Base-by-base conservation (phyloP, 345 rosid species). In the Noccaea bulbosa region DNA sequence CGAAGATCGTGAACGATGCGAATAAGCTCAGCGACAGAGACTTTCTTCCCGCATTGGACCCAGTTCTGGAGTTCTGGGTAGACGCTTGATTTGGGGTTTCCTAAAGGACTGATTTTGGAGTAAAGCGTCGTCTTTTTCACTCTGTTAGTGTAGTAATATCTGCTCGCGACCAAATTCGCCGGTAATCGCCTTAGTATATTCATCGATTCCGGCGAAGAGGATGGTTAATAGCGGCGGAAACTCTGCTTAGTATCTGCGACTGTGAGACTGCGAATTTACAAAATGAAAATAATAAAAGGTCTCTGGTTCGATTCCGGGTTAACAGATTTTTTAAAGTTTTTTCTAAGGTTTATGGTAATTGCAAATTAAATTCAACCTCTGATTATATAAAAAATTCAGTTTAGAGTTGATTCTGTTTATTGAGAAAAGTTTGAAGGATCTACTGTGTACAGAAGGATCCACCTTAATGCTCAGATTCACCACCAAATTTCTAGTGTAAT, bases 1-100 rank as follows among this genome's bases (percentile, higher is more conserved):
- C 97, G 96, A 57, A 90, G 84, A 48, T 93, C 97, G n/a, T 76
- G 91, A 59, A 93, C 74, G 41, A 93, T 85, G 47, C 93, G 96
- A 65, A 88, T 85, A 71, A 93, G 85, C 87, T 90, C 98, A 1
- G 81, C 90, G 53, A 93, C 78, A n/a, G 85, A 79, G 55, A 90
- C 79, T 34, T 68, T 86, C 61, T 83, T 81, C 22, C 97, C 96
- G 60, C 69, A 17, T 59, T 69, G 77, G 44, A 85, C 76, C 97
- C 97, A 93, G 69, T 52, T 76, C 14, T 93, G 97, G 69, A 93
- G 98, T 81, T 77, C 88, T 14, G 93, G 88, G 17, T 73, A 80
- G 16, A 90, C 75, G 68, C 83, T 84, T 41, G 79, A 70, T 48
- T 73, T 68, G 2, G 87, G 92, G 76, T 79, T 62, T 14, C 97